Base-by-base conservation (phyloP, 345 rosid species). In the Garcia nutans region DNA sequence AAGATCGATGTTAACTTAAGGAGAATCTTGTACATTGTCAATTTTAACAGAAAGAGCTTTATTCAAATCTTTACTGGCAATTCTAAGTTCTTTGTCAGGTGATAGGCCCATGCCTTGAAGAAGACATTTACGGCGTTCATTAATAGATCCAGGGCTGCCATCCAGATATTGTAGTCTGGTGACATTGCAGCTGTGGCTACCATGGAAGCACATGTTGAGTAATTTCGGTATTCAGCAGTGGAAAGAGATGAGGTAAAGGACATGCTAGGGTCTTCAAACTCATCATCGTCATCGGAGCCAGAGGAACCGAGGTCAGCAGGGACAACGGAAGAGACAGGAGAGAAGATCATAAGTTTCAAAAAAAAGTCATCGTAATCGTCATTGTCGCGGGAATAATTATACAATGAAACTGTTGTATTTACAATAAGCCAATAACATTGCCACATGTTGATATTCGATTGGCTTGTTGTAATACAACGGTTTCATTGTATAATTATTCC, bases 91-190 rank as follows among this genome's bases (percentile, higher is more conserved):
- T 82, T 82, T 89, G 61, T 82, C 78, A 12, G 82, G 45, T 0
- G 85, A 79, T 11, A 96, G 74, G 8, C 99, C 97, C 99, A 92
- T 93, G 2, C 93, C 97, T 10, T 87, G 88, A 8, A 91, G 82
- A 15, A 96, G 88, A 6, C 93, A 86, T 24, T 88, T 86, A 1
- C 98, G 87, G 16, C 98, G 85, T 71, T 96, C 95, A 1, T 73
- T 85, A 0, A 96, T 87, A 26, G 99, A 89, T 2, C 94, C 93
- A 2, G 98, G 11, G 91, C 88, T n/a, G 94, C 76, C 96, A 88
- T 90, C 97, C 98, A 96, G 15, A 93, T 68, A 60, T 93, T 86
- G 71, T 96, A 96, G 16, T 93, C 89, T 17, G 85, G 88, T 6
- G 82, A 76, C 82, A 85, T 81, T 20, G 83, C 22, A 0, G 45